Conservation (phyloP, 2,329 filamentous ascomycete genomes). For the Phyllosticta citriasiana region DNA sequence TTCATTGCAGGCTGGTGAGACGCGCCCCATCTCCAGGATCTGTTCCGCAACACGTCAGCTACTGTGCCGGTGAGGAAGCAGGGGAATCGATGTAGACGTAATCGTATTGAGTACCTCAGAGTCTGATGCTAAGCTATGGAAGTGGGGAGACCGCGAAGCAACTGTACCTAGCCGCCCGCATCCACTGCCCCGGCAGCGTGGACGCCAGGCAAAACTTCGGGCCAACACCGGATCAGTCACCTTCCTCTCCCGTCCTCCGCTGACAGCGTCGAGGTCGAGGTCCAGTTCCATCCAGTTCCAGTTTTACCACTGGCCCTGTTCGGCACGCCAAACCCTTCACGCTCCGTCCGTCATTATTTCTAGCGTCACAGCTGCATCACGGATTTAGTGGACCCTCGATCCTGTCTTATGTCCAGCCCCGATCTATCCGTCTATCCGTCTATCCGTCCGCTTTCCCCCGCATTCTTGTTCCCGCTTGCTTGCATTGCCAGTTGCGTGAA, state of each 20-base stretch:
- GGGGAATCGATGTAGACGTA: too few species aligned
- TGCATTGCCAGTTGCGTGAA: too few species aligned
- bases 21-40: not conserved
- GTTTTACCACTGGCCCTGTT: not conserved
- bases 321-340: not conserved
- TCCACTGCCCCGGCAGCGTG: too few species aligned
- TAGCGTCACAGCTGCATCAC: not conserved
- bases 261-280: not conserved
- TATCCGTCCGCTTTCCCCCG: not conserved
- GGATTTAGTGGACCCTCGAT: not conserved
- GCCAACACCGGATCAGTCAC: not conserved
- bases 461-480: too few species aligned
- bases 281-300: too few species aligned
- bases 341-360: not conserved
- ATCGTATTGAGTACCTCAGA: too few species aligned
- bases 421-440: not conserved
- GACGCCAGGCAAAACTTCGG: too few species aligned
- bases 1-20: not conserved
- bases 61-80: not conserved
- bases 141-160: too few species aligned
- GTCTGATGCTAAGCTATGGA: too few species aligned
- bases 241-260: not conserved
- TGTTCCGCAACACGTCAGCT: not conserved
- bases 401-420: not conserved
- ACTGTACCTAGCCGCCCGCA: too few species aligned